These are phyloP conservation scores for Sideroxylon spinosum DNA, from an alignment of 179 eudicot species.

Conservation along the genomic window DNA sequence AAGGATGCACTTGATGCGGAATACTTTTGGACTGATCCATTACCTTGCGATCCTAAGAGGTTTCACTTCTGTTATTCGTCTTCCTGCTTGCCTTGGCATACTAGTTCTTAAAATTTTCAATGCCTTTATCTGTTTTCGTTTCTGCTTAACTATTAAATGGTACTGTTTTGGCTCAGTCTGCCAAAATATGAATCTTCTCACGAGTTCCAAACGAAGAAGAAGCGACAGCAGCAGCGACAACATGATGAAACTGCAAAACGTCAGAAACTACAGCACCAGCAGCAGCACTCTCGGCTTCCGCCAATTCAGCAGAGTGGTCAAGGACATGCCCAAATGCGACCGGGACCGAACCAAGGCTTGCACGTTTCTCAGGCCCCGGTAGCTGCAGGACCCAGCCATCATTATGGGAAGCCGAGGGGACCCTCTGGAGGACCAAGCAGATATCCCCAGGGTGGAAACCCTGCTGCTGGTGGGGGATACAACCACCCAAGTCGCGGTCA, in stretches of 20 bases:
- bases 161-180: slow-evolving; percentile 37
- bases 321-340: slow-evolving; percentile 50
- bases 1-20: slow-evolving; percentile 94
- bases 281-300: slow-evolving; percentile 64
- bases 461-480: slow-evolving; percentile 43
- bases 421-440: slow-evolving; percentile 62
- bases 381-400: slow-evolving; percentile 58
- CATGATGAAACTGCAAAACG: slow-evolving; percentile 79
- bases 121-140: not conserved
- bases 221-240: slow-evolving; percentile 80
- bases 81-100: not conserved
- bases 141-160: not conserved
- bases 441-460: slow-evolving; percentile 59
- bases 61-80: slow-evolving; percentile 21
- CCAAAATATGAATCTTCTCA: slow-evolving; percentile 87
- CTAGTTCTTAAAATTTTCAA: not conserved
- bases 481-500: slow-evolving; percentile 54
- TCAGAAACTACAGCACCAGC: slow-evolving; percentile 78
- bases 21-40: slow-evolving; percentile 89
- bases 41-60: slow-evolving; percentile 97
- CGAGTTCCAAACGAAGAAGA: slow-evolving; percentile 86
- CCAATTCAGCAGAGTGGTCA: slow-evolving; percentile 74
- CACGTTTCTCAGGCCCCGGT: slow-evolving; percentile 49
- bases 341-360: slow-evolving; percentile 58
- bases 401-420: slow-evolving; percentile 69